Evolutionary conservation across 208 protist genomes (phyloP).

Genomic region (Trypanosomatidae sp.): DNA sequence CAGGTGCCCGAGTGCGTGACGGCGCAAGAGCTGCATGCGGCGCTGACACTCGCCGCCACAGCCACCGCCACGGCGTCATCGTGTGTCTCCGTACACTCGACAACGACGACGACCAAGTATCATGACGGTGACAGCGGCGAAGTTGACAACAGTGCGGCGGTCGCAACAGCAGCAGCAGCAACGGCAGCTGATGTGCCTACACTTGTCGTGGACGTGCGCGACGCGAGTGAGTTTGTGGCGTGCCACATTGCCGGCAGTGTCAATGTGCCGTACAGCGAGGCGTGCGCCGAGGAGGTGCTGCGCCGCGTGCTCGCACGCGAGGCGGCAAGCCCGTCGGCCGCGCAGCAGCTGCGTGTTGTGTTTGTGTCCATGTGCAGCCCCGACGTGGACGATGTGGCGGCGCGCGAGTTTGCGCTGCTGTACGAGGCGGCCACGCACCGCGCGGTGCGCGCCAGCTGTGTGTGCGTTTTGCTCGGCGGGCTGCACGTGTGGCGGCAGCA

Average conservation of each 20-base stretch:
- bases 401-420: constrained; percentile 25
- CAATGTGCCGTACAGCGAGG: constrained; percentile 22
- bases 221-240: constrained; percentile 16
- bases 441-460: constrained; percentile 3
- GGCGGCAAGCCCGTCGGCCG: background rate
- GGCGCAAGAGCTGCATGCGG: too few species aligned
- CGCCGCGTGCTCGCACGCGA: too few species aligned
- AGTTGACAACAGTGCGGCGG: constrained; percentile 1
- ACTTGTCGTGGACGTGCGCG: constrained; percentile 20
- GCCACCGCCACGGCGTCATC: background rate
- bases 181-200: background rate
- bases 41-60: too few species aligned
- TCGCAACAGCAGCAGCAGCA: background rate
- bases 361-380: constrained; percentile 37
- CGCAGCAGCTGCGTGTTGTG: constrained; percentile 8
- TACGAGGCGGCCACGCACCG: constrained; percentile 7
- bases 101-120: background rate
- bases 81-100: too few species aligned
- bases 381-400: constrained; percentile 32
- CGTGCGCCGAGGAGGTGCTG: too few species aligned
- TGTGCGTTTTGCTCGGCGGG: constrained; percentile 24
- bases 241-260: constrained; percentile 18
- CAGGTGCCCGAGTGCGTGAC: too few species aligned
- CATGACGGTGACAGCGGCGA: constrained; percentile 5
- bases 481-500: constrained; percentile 9